phyloP scores from a whole-genome alignment of 31 red algal genomes.

The Odonthalia washingtoniensis region DNA sequence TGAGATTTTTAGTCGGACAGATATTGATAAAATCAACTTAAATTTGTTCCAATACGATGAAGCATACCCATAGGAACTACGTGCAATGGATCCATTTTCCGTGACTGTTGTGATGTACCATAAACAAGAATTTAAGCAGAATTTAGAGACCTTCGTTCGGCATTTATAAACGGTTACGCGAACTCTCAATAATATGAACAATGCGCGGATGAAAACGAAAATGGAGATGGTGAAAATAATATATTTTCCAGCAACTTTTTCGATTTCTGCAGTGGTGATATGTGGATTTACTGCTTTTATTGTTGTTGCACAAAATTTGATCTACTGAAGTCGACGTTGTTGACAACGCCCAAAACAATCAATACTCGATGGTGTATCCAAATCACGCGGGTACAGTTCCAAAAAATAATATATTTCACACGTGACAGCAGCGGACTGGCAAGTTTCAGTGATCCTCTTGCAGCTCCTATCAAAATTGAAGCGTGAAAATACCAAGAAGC shows the following conservation, averaged over 20 bases:
- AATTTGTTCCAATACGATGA: neutral
- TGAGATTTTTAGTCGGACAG: no score
- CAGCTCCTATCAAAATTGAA: no score
- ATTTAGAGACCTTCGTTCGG: no score
- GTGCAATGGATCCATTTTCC: neutral
- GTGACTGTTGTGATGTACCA: neutral
- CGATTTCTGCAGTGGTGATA: neutral
- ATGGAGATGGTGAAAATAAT: neutral
- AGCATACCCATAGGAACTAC: neutral
- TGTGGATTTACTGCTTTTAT: neutral
- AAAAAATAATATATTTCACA: neutral
- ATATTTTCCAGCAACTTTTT: neutral
- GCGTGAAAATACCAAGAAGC: no score
- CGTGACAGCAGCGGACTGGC: neutral
- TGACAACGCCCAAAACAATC: neutral
- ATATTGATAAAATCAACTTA: no score
- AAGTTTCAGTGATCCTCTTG: neutral
- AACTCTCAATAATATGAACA: neutral
- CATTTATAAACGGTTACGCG: neutral
- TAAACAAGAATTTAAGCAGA: neutral
- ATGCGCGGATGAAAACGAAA: neutral
- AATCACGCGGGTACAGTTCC: neutral
- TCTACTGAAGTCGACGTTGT: neutral
- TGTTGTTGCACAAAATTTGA: neutral
- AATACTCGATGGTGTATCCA: neutral